Evolutionary conservation across 2,329 filamentous ascomycete species (phyloP).

Genomic region (Dothistroma pini): DNA sequence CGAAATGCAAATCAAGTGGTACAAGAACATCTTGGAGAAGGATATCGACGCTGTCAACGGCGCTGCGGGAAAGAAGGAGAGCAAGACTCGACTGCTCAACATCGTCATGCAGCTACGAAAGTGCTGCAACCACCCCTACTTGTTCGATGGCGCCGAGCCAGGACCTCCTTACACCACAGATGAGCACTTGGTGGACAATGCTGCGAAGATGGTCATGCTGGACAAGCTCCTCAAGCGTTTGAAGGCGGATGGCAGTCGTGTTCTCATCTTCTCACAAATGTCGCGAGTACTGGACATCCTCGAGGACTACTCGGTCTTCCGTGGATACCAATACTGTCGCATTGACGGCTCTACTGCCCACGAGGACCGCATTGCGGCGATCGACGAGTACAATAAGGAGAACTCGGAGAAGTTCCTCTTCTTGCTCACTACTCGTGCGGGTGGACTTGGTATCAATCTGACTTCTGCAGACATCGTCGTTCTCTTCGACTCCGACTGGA

Average conservation of each 20-base stretch:
- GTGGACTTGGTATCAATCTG: constrained; percentile 94
- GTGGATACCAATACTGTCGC: constrained; percentile 90
- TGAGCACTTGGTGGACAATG: constrained; percentile 88
- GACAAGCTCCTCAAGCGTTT: constrained; percentile 86
- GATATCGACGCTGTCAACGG: constrained; percentile 99
- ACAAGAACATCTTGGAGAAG: constrained; percentile 97
- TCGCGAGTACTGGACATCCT: constrained; percentile 94
- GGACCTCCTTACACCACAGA: constrained; percentile 98
- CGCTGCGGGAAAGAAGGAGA: constrained; percentile 92
- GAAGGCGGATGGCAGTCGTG: constrained; percentile 80
- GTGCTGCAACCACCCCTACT: constrained; percentile 97
- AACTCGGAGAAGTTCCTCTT: constrained; percentile 97
- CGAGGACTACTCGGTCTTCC: constrained; percentile 97
- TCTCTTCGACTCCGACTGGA: constrained; percentile 98
- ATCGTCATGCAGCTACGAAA: constrained; percentile 99
- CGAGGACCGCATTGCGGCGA: constrained; percentile 94
- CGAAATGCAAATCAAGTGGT: constrained; percentile 99
- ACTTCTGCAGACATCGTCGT: constrained; percentile 94
- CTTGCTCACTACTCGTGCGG: constrained; percentile 88
- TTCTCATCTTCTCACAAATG: constrained; percentile 99
- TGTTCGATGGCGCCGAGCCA: constrained; percentile 96
- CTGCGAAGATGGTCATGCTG: constrained; percentile 95
- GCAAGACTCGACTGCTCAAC: constrained; percentile 93
- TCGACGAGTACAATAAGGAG: constrained; percentile 97
- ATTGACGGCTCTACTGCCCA: constrained; percentile 97